Evolutionary conservation across 148 eudicot species (phyloP), one percentile per base, ranked within the genome.

Genomic region (Arctostaphylos glauca): DNA sequence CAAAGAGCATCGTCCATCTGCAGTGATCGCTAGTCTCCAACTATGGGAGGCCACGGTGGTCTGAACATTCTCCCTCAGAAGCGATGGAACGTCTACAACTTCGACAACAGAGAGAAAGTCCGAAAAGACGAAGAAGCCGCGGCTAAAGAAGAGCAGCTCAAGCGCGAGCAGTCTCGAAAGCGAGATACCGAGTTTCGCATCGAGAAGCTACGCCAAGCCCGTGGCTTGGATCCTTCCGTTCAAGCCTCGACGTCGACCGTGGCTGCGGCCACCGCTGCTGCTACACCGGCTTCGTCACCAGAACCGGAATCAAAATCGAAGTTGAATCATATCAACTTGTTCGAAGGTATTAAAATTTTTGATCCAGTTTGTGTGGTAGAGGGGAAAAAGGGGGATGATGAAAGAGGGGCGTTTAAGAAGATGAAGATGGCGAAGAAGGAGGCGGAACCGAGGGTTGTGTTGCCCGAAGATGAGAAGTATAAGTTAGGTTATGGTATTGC

Each of bases 21-120:
- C 44, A 23, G 6, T 14, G 7, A 47, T 47, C 74, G 13, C 58
- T 49, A 60, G 23, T 47, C 72, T 80, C 47, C 77, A 85, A 75
- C 16, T 5, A 96, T 96, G 99, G 99, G 99, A 3, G 99, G 99
- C 15, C 99, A 96, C 76, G 99, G 99, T 8, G 99, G 99, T 49
- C 86, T 96, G 13, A 96, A 96, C 84, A 96, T 96, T 83, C 94
- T 96, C 0, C 99, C 99, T 0, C 99, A 96, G 83, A 96, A 96
- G 87, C 84, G 86, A 58, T 96, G 99, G 99, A 96, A 96, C 77
- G 99, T 96, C 4, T 96, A 96, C 97, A 96, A 93, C 81, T 94
- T 76, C 91, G 99, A 96, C 14, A 96, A 96, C 82, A 92, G 98
- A 73, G 99, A 96, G 81, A 96, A 96, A 73, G 98, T 94, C 59